Percentiles rank a stretch among this genome's conserved stretches.
Conservation (phyloP, 192 early-diverging fungal species). For the Spizellomyces punctatus region DNA sequence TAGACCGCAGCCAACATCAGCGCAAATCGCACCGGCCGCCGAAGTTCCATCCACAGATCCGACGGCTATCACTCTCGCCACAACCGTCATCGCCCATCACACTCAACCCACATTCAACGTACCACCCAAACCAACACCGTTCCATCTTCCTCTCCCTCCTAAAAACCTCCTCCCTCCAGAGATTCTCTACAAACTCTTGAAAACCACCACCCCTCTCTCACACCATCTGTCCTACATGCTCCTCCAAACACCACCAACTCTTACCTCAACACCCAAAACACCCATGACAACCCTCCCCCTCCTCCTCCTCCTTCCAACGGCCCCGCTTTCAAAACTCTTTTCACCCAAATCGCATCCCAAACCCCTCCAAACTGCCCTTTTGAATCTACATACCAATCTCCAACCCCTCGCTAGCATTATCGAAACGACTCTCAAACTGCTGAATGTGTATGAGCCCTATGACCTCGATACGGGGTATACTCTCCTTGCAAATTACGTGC, state of each 20-base stretch:
- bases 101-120: background rate
- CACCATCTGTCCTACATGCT: background rate
- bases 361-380: background rate
- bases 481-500: background rate
- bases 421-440: background rate
- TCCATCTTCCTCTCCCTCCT: background rate
- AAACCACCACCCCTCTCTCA: background rate
- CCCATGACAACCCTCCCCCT: background rate
- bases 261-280: background rate
- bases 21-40: background rate
- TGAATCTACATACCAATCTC: background rate
- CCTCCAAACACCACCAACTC: conserved; percentile 2
- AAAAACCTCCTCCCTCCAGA: background rate
- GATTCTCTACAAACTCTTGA: background rate
- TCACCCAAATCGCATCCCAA: background rate
- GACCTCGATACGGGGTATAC: too few relatives aligned
- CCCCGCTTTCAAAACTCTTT: background rate
- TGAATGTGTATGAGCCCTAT: background rate
- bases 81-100: background rate
- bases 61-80: background rate
- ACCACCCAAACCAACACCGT: background rate
- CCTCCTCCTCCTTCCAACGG: background rate
- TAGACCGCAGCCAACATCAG: too few relatives aligned
- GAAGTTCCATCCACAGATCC: background rate
- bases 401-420: background rate